A percentile compares a stretch with the other conserved stretches of the same genome.
phyloP scores from a whole-genome alignment of 306 rosid genomes.

The Trichosanthes truncata region DNA sequence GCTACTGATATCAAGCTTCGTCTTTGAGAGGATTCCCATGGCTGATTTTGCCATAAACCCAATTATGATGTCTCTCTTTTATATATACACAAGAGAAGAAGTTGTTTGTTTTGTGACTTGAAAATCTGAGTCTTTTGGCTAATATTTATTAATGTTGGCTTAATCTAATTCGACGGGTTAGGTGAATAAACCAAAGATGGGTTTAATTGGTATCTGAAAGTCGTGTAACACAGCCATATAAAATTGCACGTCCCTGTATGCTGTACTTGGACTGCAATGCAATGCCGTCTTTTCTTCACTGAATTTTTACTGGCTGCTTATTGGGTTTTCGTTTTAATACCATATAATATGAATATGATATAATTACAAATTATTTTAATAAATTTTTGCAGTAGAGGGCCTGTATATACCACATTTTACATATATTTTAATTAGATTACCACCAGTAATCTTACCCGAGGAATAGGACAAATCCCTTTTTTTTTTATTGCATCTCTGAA shows the following conservation, averaged over 20 bases:
- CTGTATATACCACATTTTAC: neutral
- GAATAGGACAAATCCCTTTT: conserved; percentile 30
- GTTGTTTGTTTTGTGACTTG: too few relatives aligned
- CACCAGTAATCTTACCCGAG: neutral
- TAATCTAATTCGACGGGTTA: neutral
- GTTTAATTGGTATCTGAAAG: neutral
- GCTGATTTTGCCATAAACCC: conserved; percentile 10
- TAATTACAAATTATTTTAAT: neutral
- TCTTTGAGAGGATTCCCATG: conserved; percentile 32
- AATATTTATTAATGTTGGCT: neutral
- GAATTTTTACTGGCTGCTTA: neutral
- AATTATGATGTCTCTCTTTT: neutral
- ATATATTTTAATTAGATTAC: neutral
- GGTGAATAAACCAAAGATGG: conserved; percentile 2
- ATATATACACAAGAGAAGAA: neutral
- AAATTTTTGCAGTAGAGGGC: neutral
- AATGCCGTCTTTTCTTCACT: neutral
- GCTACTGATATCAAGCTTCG: conserved; percentile 11
- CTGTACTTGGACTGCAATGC: neutral
- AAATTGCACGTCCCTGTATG: neutral
- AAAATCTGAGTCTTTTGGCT: neutral
- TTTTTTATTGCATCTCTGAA: conserved; percentile 4
- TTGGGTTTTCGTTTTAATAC: neutral
- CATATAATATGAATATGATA: neutral
- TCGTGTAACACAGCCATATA: neutral